Percentiles rank a stretch among this genome's conserved stretches.
Evolutionary conservation across 495 filamentous ascomycete species (phyloP).

Genomic region (Aspergillus kassunensis): DNA sequence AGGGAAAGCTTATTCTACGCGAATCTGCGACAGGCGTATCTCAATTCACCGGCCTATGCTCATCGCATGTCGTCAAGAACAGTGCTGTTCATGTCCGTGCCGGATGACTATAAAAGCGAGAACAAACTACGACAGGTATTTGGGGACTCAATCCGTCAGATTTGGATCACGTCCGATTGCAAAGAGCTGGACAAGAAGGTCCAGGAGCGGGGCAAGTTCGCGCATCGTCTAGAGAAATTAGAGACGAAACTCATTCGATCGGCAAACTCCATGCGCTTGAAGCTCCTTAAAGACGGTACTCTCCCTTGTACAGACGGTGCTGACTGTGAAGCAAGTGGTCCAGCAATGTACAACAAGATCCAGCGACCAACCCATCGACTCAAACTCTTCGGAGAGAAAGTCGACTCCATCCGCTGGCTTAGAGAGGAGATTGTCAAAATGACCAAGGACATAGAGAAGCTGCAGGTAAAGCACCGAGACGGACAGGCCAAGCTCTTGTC

Average conservation of each 20-base stretch:
- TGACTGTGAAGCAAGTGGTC: slow-evolving; percentile 45
- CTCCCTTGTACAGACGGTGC: slow-evolving; percentile 22
- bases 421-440: slow-evolving; percentile 65
- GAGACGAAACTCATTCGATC: slow-evolving; percentile 62
- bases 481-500: slow-evolving; percentile 49
- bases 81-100: slow-evolving; percentile 66
- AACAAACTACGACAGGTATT: slow-evolving; percentile 55
- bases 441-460: slow-evolving; percentile 61
- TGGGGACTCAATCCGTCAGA: slow-evolving; percentile 53
- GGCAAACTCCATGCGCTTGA: slow-evolving; percentile 52
- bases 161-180: slow-evolving; percentile 61
- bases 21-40: slow-evolving; percentile 66
- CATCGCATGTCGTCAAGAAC: slow-evolving; percentile 64
- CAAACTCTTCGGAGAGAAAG: slow-evolving; percentile 58
- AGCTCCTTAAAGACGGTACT: slow-evolving; percentile 33
- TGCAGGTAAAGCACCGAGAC: slow-evolving; percentile 54
- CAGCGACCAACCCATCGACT: slow-evolving; percentile 51
- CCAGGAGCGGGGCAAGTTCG: slow-evolving; percentile 53
- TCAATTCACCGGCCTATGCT: slow-evolving; percentile 63
- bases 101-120: slow-evolving; percentile 54
- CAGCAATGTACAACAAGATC: slow-evolving; percentile 44
- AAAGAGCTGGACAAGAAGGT: slow-evolving; percentile 54
- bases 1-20: slow-evolving; percentile 68
- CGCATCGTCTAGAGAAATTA: slow-evolving; percentile 58
- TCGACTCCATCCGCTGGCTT: slow-evolving; percentile 87